Evolutionary conservation across 306 rosid species (phyloP).

Genomic region (Urtica urens): DNA sequence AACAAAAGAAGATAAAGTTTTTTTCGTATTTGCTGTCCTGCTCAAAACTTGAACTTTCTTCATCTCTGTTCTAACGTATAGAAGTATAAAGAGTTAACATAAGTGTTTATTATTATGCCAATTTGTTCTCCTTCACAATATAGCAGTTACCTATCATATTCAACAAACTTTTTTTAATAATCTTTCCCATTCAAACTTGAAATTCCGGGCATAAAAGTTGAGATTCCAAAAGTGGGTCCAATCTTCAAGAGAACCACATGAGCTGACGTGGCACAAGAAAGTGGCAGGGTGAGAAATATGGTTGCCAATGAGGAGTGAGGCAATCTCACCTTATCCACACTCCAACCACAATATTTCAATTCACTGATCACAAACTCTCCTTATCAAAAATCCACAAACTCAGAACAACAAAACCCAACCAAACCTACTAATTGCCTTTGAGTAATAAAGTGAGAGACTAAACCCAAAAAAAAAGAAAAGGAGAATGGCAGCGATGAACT

Average conservation of each 20-base stretch:
- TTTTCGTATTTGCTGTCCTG: constrained; percentile 18
- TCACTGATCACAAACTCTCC: constrained; percentile 12
- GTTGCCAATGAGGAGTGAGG: constrained; percentile 65
- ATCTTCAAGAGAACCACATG: constrained; percentile 9
- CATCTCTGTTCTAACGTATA: constrained; percentile 5
- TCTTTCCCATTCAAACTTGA: too few relatives aligned
- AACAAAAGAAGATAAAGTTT: constrained; percentile 28
- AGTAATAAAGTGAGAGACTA: background rate
- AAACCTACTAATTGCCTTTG: background rate
- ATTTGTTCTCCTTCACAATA: too few relatives aligned
- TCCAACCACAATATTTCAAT: constrained; percentile 43
- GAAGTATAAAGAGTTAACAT: too few relatives aligned
- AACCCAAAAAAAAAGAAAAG: background rate
- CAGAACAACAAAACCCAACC: background rate
- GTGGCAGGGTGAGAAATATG: constrained; percentile 2
- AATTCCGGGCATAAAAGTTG: too few relatives aligned
- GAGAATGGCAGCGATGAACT: constrained; percentile 71
- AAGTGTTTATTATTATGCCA: too few relatives aligned
- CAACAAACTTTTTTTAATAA: too few relatives aligned
- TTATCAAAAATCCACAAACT: constrained; percentile 22
- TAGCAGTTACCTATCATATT: too few relatives aligned
- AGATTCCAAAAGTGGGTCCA: constrained; percentile 41
- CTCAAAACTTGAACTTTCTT: too few relatives aligned
- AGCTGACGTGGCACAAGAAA: background rate
- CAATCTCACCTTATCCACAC: constrained; percentile 97